Conservation (phyloP, 2,329 filamentous ascomycete species). For the Colletotrichum phormii region DNA sequence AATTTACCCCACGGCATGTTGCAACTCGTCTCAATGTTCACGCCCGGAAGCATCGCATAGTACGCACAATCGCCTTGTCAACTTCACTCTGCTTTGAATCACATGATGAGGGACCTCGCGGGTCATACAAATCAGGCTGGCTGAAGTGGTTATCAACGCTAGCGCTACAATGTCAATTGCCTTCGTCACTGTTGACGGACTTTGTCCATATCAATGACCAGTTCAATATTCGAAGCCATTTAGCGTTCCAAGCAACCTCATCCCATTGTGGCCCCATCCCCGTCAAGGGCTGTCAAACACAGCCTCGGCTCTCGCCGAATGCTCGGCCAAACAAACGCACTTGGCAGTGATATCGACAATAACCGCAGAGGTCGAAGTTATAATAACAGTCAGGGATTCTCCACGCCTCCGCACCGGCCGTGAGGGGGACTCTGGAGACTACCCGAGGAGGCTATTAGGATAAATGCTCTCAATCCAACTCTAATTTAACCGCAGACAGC, state of each 20-base stretch:
- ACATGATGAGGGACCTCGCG: not conserved
- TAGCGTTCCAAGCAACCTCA: not conserved
- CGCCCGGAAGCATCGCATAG: not conserved
- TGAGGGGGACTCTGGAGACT: constrained; percentile 23
- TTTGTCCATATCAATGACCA: not conserved
- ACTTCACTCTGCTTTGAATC: not conserved
- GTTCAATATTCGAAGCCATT: no score
- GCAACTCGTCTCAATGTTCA: not conserved
- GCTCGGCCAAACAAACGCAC: not conserved
- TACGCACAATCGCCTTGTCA: not conserved
- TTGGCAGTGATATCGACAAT: not conserved
- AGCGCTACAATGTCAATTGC: not conserved
- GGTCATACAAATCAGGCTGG: not conserved
- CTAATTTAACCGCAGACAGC: constrained; percentile 36
- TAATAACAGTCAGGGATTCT: constrained; percentile 18
- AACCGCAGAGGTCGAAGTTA: not conserved
- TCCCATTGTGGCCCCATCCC: not conserved
- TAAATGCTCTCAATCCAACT: constrained; percentile 29
- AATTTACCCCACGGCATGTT: not conserved
- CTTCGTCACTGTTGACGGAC: not conserved
- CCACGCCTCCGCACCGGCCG: constrained; percentile 21
- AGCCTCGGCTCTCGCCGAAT: not conserved
- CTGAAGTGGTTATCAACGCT: not conserved
- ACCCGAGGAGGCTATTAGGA: constrained; percentile 36
- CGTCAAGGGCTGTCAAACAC: not conserved